A percentile compares a stretch with the other conserved stretches of the same genome.
Conservation (phyloP, 768 basidiomycete species). For the Mycena haematopus region DNA sequence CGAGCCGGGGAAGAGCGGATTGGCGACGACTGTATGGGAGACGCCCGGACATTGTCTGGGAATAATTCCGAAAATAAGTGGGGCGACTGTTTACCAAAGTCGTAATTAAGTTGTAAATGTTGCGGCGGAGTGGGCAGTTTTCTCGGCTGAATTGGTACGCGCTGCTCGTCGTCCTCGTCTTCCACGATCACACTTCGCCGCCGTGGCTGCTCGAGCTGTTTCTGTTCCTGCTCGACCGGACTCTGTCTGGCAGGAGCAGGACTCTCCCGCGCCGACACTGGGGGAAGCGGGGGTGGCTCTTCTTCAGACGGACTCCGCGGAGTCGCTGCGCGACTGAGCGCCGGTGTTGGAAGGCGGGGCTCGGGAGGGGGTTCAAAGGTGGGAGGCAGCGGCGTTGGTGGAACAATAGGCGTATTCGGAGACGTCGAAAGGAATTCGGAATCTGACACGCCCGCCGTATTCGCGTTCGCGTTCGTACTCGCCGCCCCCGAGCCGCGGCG, state of each 20-base stretch:
- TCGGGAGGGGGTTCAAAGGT: constrained; percentile 45
- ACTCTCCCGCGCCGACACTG: constrained; percentile 17
- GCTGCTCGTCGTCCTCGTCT: constrained; percentile 72
- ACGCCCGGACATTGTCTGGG: constrained; percentile 8
- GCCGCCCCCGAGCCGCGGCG: constrained; percentile 44
- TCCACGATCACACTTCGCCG: constrained; percentile 73
- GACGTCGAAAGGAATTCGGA: constrained; percentile 55
- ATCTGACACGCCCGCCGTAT: constrained; percentile 56
- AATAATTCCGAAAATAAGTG: constrained; percentile 18
- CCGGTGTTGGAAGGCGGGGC: constrained; percentile 49
- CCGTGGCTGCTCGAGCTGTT: constrained; percentile 49
- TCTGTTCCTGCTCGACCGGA: constrained; percentile 24
- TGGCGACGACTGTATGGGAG: constrained; percentile 12
- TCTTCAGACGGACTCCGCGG: constrained; percentile 38
- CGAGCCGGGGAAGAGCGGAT: not conserved
- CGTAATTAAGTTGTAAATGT: constrained; percentile 44
- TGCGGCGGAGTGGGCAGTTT: constrained; percentile 52
- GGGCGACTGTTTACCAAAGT: constrained; percentile 11
- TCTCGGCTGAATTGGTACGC: constrained; percentile 49
- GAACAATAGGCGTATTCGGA: constrained; percentile 66
- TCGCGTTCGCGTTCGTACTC: constrained; percentile 40
- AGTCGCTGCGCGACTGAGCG: constrained; percentile 48
- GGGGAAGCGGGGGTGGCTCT: constrained; percentile 3
- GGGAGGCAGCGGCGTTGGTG: constrained; percentile 59
- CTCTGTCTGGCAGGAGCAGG: constrained; percentile 32